A percentile compares a stretch with the other conserved stretches of the same genome.
Evolutionary conservation across 441 rosid genomes (phyloP).

Genomic region (Pelargonium myrrhifolium): DNA sequence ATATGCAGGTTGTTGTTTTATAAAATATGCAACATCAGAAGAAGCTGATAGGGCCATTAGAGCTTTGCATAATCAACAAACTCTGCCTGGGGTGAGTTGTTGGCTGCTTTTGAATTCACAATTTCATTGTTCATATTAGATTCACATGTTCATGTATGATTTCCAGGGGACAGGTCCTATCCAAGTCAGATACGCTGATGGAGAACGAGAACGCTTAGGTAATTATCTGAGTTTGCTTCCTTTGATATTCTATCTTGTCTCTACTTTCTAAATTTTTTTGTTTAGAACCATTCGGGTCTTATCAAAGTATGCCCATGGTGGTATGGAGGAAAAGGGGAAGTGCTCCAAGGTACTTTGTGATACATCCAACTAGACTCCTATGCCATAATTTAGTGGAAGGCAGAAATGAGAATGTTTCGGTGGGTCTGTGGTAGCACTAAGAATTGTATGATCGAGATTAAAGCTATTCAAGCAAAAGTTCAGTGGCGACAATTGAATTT

Average conservation of each 20-base stretch:
- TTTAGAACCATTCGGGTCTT: background rate
- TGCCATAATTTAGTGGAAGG: background rate
- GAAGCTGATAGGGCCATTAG: conserved; percentile 97
- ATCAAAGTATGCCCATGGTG: background rate
- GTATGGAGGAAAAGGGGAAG: background rate
- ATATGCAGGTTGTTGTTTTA: conserved; percentile 97
- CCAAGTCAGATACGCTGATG: conserved; percentile 98
- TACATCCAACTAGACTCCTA: background rate
- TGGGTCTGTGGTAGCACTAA: too few species aligned
- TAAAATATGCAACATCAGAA: conserved; percentile 83
- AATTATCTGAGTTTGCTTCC: conserved; percentile 23
- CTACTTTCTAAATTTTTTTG: background rate
- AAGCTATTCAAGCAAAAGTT: too few species aligned
- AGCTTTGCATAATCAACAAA: conserved; percentile 89
- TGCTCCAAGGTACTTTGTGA: conserved; percentile 2
- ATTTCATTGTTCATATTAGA: conserved; percentile 8
- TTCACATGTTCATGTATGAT: conserved; percentile 24
- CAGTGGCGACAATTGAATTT: too few species aligned
- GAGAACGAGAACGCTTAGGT: conserved; percentile 98
- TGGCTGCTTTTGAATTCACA: conserved; percentile 21
- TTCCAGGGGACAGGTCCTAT: conserved; percentile 88
- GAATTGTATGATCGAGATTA: too few species aligned
- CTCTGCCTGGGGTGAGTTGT: conserved; percentile 84
- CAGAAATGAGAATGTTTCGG: too few species aligned
- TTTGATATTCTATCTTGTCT: conserved; percentile 10